A percentile compares a stretch with the other conserved stretches of the same genome.
Evolutionary conservation across 2,329 filamentous ascomycete species (phyloP).

Genomic region (Hypoxylon sp.): DNA sequence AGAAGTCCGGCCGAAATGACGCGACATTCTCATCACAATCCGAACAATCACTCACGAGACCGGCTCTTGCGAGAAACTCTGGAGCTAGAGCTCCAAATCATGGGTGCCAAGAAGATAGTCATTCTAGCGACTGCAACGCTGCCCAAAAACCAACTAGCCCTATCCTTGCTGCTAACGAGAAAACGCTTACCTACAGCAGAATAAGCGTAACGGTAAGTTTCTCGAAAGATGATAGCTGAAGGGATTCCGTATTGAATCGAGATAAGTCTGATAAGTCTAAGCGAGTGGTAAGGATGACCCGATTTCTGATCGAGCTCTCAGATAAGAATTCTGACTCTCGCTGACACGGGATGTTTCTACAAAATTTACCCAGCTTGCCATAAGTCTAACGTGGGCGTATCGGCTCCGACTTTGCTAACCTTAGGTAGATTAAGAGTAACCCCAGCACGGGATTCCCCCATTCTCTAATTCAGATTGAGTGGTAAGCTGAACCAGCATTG

Average conservation of each 20-base stretch:
- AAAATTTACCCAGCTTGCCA: slow-evolving; percentile 1
- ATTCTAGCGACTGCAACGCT: slow-evolving; percentile 24
- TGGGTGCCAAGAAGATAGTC: slow-evolving; percentile 23
- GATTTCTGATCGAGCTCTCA: background rate
- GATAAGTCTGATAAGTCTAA: background rate
- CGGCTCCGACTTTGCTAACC: background rate
- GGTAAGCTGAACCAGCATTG: background rate
- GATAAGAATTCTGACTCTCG: background rate
- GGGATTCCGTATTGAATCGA: slow-evolving; percentile 46
- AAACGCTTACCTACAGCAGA: slow-evolving; percentile 42
- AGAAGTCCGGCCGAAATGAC: background rate
- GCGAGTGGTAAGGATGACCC: background rate
- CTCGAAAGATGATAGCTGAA: slow-evolving; percentile 46
- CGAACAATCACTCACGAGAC: slow-evolving; percentile 24
- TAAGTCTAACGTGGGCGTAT: background rate
- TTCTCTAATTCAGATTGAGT: background rate
- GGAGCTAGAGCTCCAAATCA: slow-evolving; percentile 2
- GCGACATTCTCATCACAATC: slow-evolving; percentile 19
- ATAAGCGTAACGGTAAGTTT: slow-evolving; percentile 43
- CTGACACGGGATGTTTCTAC: background rate
- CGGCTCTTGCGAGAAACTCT: slow-evolving; percentile 10
- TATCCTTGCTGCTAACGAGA: slow-evolving; percentile 38
- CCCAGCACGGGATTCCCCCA: background rate
- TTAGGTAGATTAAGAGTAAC: background rate
- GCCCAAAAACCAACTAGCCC: slow-evolving; percentile 27